phyloP scores from a whole-genome alignment of 75 land plant genomes.

The Azolla pinnata region DNA sequence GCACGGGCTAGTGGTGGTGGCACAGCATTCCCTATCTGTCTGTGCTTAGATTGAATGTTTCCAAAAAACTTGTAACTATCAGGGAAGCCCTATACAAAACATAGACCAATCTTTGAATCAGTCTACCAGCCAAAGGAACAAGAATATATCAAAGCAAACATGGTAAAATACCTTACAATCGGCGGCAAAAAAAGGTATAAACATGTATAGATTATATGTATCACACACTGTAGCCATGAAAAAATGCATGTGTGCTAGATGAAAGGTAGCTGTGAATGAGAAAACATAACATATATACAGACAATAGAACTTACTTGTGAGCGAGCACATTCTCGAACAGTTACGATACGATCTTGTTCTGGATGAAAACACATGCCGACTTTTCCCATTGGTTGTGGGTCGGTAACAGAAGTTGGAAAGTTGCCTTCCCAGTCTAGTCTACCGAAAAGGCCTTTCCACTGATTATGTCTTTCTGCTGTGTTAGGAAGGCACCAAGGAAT shows the following conservation, averaged over 20 bases:
- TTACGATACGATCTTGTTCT: constrained; percentile 91
- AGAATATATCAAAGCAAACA: not conserved
- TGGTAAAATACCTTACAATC: no score
- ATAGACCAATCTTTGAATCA: no score
- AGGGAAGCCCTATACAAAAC: constrained; percentile 95
- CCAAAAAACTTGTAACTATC: constrained; percentile 73
- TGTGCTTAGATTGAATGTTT: constrained; percentile 61
- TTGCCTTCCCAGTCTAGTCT: constrained; percentile 98
- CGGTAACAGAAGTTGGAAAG: constrained; percentile 95
- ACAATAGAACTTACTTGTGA: constrained; percentile 55
- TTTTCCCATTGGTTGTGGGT: constrained; percentile 99
- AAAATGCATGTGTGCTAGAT: no score
- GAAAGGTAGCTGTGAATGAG: no score
- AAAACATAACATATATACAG: no score
- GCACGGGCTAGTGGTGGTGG: constrained; percentile 90
- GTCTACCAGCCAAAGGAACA: not conserved
- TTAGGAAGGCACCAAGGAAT: constrained; percentile 98
- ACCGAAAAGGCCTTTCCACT: constrained; percentile 96
- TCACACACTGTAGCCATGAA: no score
- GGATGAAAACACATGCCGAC: constrained; percentile 99
- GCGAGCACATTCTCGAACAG: constrained; percentile 97
- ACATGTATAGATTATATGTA: no score
- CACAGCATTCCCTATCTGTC: constrained; percentile 98
- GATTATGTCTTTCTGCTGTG: constrained; percentile 92
- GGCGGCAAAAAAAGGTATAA: no score